Evolutionary conservation across 768 basidiomycete species (phyloP), one percentile per base, ranked within the genome.

Genomic region (Tulasnella sp.): DNA sequence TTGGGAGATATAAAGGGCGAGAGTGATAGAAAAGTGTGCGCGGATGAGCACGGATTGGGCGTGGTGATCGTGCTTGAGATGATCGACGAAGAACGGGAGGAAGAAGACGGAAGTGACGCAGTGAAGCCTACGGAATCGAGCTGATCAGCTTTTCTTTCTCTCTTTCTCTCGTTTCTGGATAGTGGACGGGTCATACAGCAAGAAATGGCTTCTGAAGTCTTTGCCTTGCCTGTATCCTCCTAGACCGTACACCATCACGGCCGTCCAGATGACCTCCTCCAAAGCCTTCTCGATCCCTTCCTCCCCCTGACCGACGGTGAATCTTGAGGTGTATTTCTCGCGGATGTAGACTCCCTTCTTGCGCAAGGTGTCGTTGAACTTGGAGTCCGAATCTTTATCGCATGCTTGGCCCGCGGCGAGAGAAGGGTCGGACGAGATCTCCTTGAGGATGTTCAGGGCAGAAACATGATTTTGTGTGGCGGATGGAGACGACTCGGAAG

Each of bases 211-310:
- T 11, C 60, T 25, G 19, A 61, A 58, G 11, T 22, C 11, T 7
- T 61, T 30, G 15, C 60, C 60, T 41, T 31, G 24, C 22, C 59
- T 25, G 15, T 24, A 60, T 25, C 59, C 59, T 2, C 59, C 49
- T 1, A 60, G 17, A 15, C 59, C 59, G 22, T 50, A 60, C 1
- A 58, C 8, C 1, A 60, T 30, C 19, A 51, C 31, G 2, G 25
- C 49, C 9, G 53, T 30, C 59, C 59, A 60, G n/a, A 24, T 19
- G 15, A 56, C 19, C 43, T 60, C 59, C 21, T 60, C 59, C 29
- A 60, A 15, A 38, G 34, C 34, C 24, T 60, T 60, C 5, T 27
- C 34, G 5, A 29, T 29, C 17, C 25, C 42, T 38, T 60, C 51
- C 3, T 22, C 2, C 5, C 30, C 45, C 11, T n/a, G 27, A n/a